phyloP scores from a whole-genome alignment of 2,329 filamentous ascomycete species.

The Colletotrichum karsti region DNA sequence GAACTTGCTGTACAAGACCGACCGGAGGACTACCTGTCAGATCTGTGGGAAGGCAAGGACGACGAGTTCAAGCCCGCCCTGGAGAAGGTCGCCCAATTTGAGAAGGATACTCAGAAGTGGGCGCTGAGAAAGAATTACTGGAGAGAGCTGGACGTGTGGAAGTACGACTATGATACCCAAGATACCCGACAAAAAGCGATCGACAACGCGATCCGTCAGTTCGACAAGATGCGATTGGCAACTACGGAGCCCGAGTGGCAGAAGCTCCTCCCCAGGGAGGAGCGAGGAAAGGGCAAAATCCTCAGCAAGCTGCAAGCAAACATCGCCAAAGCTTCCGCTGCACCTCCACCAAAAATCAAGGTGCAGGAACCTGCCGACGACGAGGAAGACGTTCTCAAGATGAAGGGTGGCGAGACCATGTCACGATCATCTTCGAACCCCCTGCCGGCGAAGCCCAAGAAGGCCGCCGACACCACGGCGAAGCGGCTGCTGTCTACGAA shows the following conservation, averaged over 20 bases:
- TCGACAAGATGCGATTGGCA: conserved; percentile 66
- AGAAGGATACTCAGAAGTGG: conserved; percentile 59
- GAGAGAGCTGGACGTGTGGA: conserved; percentile 73
- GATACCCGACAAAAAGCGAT: conserved; percentile 67
- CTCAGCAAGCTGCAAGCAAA: conserved; percentile 69
- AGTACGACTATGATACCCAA: conserved; percentile 62
- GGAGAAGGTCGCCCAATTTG: conserved; percentile 66
- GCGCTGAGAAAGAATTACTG: conserved; percentile 64
- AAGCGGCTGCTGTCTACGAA: conserved; percentile 57
- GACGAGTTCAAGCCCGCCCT: conserved; percentile 64
- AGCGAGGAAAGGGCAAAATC: conserved; percentile 67
- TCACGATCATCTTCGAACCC: conserved; percentile 60
- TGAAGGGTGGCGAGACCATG: conserved; percentile 53
- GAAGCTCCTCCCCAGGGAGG: conserved; percentile 63
- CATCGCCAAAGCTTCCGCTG: conserved; percentile 57
- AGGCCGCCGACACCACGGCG: conserved; percentile 61
- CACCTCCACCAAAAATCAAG: conserved; percentile 58
- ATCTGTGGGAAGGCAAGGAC: conserved; percentile 59
- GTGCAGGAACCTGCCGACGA: conserved; percentile 59
- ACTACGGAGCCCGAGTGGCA: conserved; percentile 69
- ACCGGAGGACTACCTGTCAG: conserved; percentile 56
- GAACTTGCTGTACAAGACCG: conserved; percentile 65
- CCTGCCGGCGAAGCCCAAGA: conserved; percentile 63
- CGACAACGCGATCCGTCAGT: conserved; percentile 67
- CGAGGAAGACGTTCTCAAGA: conserved; percentile 40